phyloP scores from a whole-genome alignment of 306 rosid genomes.

The Trichosanthes truncata region DNA sequence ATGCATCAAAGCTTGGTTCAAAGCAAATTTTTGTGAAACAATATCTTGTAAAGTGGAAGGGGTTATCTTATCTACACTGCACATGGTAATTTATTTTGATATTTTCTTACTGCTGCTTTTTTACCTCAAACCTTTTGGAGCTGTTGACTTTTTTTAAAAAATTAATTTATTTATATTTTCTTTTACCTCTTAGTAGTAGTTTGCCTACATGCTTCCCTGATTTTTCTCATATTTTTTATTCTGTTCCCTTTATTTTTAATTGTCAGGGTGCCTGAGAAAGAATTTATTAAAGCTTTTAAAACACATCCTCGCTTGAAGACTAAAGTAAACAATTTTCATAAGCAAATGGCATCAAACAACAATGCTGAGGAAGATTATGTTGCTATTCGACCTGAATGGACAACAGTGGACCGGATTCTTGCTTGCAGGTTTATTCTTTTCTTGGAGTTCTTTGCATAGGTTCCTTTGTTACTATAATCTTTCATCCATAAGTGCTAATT shows the following conservation, averaged over 20 bases:
- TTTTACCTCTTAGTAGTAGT: background rate
- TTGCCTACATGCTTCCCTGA: background rate
- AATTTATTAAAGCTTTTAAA: constrained; percentile 88
- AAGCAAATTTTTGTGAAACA: constrained; percentile 91
- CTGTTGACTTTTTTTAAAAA: background rate
- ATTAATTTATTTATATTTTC: background rate
- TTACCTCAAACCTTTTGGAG: background rate
- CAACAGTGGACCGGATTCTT: constrained; percentile 85
- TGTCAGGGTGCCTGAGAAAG: constrained; percentile 90
- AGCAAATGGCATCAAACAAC: constrained; percentile 58
- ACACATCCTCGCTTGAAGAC: constrained; percentile 73
- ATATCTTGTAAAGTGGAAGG: constrained; percentile 98
- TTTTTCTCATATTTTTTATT: background rate
- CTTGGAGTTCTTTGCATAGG: background rate
- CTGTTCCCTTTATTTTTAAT: constrained; percentile 7
- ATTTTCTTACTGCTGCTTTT: background rate
- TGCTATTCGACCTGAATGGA: constrained; percentile 97
- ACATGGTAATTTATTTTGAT: constrained; percentile 49
- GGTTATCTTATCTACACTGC: constrained; percentile 79
- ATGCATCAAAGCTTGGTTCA: constrained; percentile 57
- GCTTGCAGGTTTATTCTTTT: constrained; percentile 66
- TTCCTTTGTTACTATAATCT: background rate
- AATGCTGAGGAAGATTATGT: constrained; percentile 85
- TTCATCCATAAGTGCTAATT: background rate
- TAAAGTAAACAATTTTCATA: constrained; percentile 74